Conservation (phyloP, 148 eudicot genomes). For the Amaranthus cruentus region DNA sequence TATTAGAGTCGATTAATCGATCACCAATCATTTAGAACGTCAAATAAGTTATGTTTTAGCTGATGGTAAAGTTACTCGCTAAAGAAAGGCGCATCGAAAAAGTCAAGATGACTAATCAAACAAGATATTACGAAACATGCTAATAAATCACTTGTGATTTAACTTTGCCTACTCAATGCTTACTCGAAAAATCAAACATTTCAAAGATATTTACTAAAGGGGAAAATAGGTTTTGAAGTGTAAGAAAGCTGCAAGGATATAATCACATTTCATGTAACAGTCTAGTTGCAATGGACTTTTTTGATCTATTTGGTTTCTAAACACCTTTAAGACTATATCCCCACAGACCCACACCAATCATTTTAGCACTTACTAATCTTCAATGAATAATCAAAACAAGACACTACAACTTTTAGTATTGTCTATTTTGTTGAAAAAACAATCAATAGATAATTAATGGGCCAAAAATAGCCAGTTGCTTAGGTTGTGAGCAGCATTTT, state of each 20-base stretch:
- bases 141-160: too few species aligned
- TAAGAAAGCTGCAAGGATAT: too few species aligned
- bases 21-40: neutral
- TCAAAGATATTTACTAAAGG: too few species aligned
- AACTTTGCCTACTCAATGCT: too few species aligned
- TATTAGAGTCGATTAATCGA: too few species aligned
- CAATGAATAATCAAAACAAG: neutral
- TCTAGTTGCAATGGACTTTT: too few species aligned
- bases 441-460: constrained; percentile 1
- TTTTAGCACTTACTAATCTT: neutral
- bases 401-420: constrained; percentile 3
- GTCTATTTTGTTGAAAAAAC: neutral
- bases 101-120: too few species aligned
- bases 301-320: too few species aligned
- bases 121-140: too few species aligned
- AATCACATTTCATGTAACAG: too few species aligned
- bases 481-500: neutral
- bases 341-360: neutral
- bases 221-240: neutral
- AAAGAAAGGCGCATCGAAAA: too few species aligned
- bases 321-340: neutral
- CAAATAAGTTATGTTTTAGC: neutral
- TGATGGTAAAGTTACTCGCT: neutral
- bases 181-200: too few species aligned
- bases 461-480: neutral